Conservation (phyloP, 164 flowering plant species). For the Saururus chinensis region DNA sequence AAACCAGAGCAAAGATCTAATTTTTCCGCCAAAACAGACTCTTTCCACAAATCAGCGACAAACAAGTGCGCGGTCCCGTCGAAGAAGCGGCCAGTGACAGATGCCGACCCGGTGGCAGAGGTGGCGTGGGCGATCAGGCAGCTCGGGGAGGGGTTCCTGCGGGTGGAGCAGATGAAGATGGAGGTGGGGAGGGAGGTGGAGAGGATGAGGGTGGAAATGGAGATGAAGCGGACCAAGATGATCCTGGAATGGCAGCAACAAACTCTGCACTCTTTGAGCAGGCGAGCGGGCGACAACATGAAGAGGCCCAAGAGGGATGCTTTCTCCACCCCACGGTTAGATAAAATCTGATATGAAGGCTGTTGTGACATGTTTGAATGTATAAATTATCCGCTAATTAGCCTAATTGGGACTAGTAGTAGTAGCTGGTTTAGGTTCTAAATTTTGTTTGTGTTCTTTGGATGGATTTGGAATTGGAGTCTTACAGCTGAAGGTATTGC, state of each 20-base stretch:
- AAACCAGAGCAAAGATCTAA: not conserved
- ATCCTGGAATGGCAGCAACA: constrained; percentile 19
- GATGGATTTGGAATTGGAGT: no score
- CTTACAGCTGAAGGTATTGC: no score
- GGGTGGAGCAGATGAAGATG: constrained; percentile 64
- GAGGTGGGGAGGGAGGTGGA: constrained; percentile 61
- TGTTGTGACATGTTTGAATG: no score
- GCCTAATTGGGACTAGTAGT: no score
- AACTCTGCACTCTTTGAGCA: constrained; percentile 1
- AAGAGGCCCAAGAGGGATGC: not conserved
- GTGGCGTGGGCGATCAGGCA: constrained; percentile 38
- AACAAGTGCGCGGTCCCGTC: not conserved
- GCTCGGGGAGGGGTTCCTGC: constrained; percentile 50
- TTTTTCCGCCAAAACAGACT: not conserved
- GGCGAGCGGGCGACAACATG: not conserved
- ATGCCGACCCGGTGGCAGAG: constrained; percentile 24
- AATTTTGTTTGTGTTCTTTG: no score
- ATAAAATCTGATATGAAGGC: no score
- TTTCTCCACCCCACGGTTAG: no score
- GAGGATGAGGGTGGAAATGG: constrained; percentile 58
- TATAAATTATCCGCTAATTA: no score
- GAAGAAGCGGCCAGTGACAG: not conserved
- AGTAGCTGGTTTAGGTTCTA: no score
- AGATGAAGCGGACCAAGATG: constrained; percentile 51
- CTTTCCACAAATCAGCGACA: not conserved